Conservation (phyloP, 208 protist species). For the Acanthamoeba lugdunensis region DNA sequence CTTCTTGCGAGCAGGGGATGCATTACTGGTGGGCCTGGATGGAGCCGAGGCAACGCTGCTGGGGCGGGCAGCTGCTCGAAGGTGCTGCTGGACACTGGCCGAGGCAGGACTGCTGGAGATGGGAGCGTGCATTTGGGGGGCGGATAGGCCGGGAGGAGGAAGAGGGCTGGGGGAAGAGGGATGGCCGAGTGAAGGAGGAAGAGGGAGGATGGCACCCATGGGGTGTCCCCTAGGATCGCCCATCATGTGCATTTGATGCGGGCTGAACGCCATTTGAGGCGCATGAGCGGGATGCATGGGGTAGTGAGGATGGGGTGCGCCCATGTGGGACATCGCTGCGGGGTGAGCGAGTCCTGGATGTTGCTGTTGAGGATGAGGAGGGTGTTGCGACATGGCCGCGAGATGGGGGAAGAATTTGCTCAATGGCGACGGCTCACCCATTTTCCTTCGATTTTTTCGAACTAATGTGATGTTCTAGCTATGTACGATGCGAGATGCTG, state of each 20-base stretch:
- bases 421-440: conserved; percentile 37
- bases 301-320: not conserved
- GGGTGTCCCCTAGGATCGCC: not conserved
- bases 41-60: not conserved
- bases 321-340: not conserved
- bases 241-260: conserved; percentile 30
- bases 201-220: conserved; percentile 28
- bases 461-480: not conserved
- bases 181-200: not conserved
- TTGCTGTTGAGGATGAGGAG: conserved; percentile 8
- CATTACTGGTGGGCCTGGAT: conserved; percentile 2
- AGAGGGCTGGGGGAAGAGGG: not conserved
- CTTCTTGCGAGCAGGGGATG: not conserved
- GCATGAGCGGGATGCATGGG: not conserved
- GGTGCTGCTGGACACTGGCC: not conserved
- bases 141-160: not conserved
- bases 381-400: conserved; percentile 7
- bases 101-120: not conserved
- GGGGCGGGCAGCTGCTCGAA: not conserved
- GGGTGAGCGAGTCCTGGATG: not conserved
- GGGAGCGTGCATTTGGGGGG: conserved; percentile 4
- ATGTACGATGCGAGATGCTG: no score
- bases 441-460: not conserved
- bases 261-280: not conserved
- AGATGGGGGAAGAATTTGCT: conserved; percentile 72